Evolutionary conservation across 192 early-diverging fungal genomes (phyloP).

Genomic region (Rhizophagus sp.): DNA sequence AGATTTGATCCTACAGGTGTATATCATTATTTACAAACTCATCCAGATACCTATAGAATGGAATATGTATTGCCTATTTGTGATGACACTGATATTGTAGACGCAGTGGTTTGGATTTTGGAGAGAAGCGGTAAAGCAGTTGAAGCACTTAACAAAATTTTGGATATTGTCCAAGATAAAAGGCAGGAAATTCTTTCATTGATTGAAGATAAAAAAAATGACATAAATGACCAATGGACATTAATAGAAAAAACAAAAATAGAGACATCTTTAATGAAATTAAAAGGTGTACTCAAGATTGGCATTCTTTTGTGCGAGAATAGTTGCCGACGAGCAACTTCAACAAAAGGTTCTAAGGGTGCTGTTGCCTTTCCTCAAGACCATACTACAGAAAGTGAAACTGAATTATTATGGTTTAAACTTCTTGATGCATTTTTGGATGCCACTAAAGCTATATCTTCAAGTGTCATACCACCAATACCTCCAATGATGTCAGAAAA

Average conservation of each 20-base stretch:
- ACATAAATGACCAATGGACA: constrained; percentile 45
- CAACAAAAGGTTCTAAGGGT: constrained; percentile 32
- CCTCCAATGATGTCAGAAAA: constrained; percentile 21
- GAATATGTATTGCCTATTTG: constrained; percentile 49
- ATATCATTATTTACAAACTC: constrained; percentile 57
- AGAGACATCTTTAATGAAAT: constrained; percentile 48
- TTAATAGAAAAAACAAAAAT: constrained; percentile 51
- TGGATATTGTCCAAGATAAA: constrained; percentile 55
- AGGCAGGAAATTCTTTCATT: constrained; percentile 42
- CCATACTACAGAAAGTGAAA: constrained; percentile 42
- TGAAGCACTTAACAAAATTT: constrained; percentile 55
- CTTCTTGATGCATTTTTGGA: constrained; percentile 59
- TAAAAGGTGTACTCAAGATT: constrained; percentile 58
- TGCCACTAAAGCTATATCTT: constrained; percentile 50
- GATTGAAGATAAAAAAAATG: constrained; percentile 42
- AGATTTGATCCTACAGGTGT: constrained; percentile 63
- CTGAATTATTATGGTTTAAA: constrained; percentile 57
- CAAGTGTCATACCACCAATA: constrained; percentile 18
- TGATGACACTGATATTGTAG: constrained; percentile 52
- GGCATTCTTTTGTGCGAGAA: constrained; percentile 60
- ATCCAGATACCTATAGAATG: constrained; percentile 47
- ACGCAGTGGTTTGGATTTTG: constrained; percentile 64
- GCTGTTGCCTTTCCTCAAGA: constrained; percentile 20
- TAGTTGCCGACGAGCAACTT: constrained; percentile 36
- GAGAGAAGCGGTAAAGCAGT: constrained; percentile 54